Evolutionary conservation across 805 yeast genomes (phyloP), one percentile per base, ranked within the genome.

Genomic region (Nakazawaea anatomiae): DNA sequence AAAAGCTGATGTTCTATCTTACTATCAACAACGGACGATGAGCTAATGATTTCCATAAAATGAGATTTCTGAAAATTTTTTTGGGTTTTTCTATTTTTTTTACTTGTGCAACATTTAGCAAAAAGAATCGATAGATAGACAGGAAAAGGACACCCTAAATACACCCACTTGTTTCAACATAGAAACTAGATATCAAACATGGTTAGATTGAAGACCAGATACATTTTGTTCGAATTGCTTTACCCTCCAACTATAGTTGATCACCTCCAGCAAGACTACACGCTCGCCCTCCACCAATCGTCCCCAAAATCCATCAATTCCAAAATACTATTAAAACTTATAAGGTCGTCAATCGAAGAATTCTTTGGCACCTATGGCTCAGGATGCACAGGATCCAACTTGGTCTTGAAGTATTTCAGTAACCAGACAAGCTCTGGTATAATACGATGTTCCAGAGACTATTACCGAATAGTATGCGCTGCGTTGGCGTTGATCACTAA

Each of bases 141-240:
- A 18, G 25, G 2, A 2, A 18, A 18, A 18, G 25, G 25, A 18
- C 25, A 18, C 25, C 25, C 25, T 18, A 18, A 18, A 18, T 18
- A 18, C 25, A 18, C 25, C 25, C 3, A 18, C 25, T 3, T 18
- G 25, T 18, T 18, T 18, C 25, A 18, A 18, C 25, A 18, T 18
- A 18, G 25, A 18, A 32, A 32, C 11, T 3, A 32, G 11, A 32
- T 9, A 32, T 9, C 7, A 3, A 46, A n/a, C 5, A 91, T 91
- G 98, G 98, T 91, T 12, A 79, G 98, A 60, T 73, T 91, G 31
- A 91, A 91, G 65, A 83, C 90, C 14, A 71, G 98, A 57, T 91
- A 92, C 60, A 74, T 91, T 10, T 72, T 90, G 4, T 91, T 92
- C 64, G 96, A 90, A 57, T 67, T 91, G 0, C 65, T 87, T 4